These are phyloP conservation scores for Rhizopogon vinicolor DNA, from an alignment of 768 basidiomycete species.

Conservation along the genomic window DNA sequence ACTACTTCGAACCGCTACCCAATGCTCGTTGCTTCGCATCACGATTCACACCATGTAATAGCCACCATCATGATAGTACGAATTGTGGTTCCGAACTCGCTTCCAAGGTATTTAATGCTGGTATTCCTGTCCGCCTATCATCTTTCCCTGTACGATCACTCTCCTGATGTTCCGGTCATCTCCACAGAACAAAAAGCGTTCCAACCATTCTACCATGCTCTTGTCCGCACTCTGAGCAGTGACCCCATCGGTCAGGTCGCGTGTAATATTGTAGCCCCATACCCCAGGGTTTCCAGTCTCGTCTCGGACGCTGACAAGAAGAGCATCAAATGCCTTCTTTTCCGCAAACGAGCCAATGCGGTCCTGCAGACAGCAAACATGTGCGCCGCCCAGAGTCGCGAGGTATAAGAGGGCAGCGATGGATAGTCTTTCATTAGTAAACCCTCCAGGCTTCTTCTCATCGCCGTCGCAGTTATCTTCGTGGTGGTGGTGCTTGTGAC, in stretches of 20 bases:
- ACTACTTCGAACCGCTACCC: too few species aligned
- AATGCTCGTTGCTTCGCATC: too few species aligned
- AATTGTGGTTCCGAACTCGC: neutral
- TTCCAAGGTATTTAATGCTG: constrained; percentile 2
- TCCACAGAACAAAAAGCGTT: constrained; percentile 82
- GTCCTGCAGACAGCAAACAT: constrained; percentile 66
- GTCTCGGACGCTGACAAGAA: constrained; percentile 58
- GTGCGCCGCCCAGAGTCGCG: constrained; percentile 89
- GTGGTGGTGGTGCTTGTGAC: neutral
- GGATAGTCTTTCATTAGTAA: constrained; percentile 60
- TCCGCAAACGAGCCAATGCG: constrained; percentile 70
- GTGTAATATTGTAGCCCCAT: constrained; percentile 33
- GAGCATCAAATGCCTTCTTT: constrained; percentile 90
- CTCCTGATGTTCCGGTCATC: constrained; percentile 79
- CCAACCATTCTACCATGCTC: constrained; percentile 55
- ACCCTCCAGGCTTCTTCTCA: constrained; percentile 16
- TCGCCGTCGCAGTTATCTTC: neutral
- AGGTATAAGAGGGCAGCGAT: constrained; percentile 80
- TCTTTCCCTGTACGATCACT: constrained; percentile 80
- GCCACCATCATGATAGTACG: too few species aligned
- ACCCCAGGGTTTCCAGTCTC: constrained; percentile 53
- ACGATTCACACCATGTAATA: too few species aligned
- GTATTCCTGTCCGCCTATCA: constrained; percentile 65
- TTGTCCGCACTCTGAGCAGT: constrained; percentile 21
- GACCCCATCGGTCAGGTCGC: constrained; percentile 29